Evolutionary conservation across 768 basidiomycete species (phyloP), one percentile per base, ranked within the genome.

Genomic region (Pleurotus tuoliensis): DNA sequence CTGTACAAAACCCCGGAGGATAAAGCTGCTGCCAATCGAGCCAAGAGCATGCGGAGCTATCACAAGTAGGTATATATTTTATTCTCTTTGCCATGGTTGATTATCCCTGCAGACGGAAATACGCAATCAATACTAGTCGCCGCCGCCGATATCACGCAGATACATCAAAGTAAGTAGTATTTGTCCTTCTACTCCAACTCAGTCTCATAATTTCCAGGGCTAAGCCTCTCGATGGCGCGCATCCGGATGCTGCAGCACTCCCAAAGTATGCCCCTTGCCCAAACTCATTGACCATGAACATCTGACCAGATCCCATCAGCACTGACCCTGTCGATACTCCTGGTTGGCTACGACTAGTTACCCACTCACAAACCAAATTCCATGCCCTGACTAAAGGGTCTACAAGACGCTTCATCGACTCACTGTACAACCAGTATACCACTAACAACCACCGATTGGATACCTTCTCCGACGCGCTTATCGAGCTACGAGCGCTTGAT

Each of bases 11-110:
- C 59, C 0, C 2, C 47, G 0, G 59, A 62, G 41, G 51, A 60
- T 27, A 58, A 57, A 38, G 3, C n/a, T 1, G 57, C 43, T 11
- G 59, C 63, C 9, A 58, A 60, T 41, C 58, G 57, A 18, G 56
- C 61, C 4, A 62, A 62, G 18, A 60, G 59, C 20, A 64, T 58
- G 43, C 41, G 53, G 2, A 48, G 59, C 45, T 62, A 64, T 56
- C 39, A 62, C 1, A 61, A 48, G 63, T 64, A 60, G 1, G 46
- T 53, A 12, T 4, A 46, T 18, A 2, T 46, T 27, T 62, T 12
- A 43, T 43, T 20, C 18, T 15, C 18, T 15, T n/a, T 15, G 15
- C 41, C 18, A 43, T 20, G 7, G 18, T 20, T 15, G 13, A 43
- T 20, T 43, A 20, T 20, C 8, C 6, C 41, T 12, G 13, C 41